phyloP scores from a whole-genome alignment of 1,284 basidiomycete genomes.

The Leccinum huronense region DNA sequence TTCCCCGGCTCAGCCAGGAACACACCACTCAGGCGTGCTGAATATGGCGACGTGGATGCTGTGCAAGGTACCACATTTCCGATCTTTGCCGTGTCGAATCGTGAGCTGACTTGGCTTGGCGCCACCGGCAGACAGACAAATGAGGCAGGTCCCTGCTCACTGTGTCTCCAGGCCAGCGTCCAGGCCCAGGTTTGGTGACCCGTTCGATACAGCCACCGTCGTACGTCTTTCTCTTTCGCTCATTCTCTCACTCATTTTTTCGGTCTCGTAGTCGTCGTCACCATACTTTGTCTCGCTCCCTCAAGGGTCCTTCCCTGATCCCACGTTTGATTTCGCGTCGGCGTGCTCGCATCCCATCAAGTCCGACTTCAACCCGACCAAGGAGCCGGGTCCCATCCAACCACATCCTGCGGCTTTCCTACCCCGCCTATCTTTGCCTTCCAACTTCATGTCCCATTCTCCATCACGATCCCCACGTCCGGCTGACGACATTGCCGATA shows the following conservation, averaged over 20 bases:
- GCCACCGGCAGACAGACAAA: slow-evolving; percentile 20
- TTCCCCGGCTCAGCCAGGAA: slow-evolving; percentile 21
- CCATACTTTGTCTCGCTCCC: neutral
- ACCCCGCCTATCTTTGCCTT: slow-evolving; percentile 35
- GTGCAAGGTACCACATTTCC: slow-evolving; percentile 25
- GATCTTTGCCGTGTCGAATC: neutral
- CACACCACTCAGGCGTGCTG: slow-evolving; percentile 13
- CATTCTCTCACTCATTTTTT: slow-evolving; percentile 14
- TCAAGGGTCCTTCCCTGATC: neutral
- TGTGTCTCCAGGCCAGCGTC: slow-evolving; percentile 13
- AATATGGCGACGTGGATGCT: slow-evolving; percentile 21
- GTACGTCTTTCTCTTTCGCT: slow-evolving; percentile 12
- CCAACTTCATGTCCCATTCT: slow-evolving; percentile 30
- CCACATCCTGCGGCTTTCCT: slow-evolving; percentile 39
- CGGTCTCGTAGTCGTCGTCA: slow-evolving; percentile 16
- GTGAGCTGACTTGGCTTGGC: slow-evolving; percentile 6
- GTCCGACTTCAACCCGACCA: slow-evolving; percentile 39
- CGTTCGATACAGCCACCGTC: slow-evolving; percentile 26
- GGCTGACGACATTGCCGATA: slow-evolving; percentile 9
- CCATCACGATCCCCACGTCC: slow-evolving; percentile 17
- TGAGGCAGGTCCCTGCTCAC: slow-evolving; percentile 16
- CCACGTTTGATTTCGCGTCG: slow-evolving; percentile 13
- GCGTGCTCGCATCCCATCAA: slow-evolving; percentile 21
- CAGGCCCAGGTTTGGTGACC: slow-evolving; percentile 21
- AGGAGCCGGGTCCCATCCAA: slow-evolving; percentile 46